Base-by-base conservation (phyloP, 345 rosid species). In the Ceriops decandra region DNA sequence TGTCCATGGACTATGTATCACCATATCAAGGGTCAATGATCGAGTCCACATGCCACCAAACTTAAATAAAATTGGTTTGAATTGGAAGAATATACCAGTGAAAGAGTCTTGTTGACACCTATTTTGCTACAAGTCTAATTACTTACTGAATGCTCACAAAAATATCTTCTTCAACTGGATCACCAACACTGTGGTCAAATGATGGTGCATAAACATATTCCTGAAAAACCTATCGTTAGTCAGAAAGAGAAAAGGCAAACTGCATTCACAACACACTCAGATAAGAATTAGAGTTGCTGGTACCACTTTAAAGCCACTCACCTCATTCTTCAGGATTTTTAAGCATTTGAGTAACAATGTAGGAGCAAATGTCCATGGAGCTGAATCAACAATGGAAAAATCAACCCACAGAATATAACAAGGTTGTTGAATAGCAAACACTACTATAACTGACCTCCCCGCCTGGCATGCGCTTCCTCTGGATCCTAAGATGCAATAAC, bases 301-400 rank as follows among this genome's bases (percentile, higher is more conserved):
- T 72, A 28, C 57, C 32, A 21, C 60, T 5, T 2, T 52, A 57
- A n/a, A 62, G 63, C 65, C 46, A 67, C 72, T 70, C 70, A 95
- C 99, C 96, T 91, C 87, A 33, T 83, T 70, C 79, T 85, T 85
- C 77, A 91, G 69, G 49, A 86, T 87, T 79, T 77, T 84, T 68
- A 91, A 81, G 79, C 98, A 88, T n/a, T 79, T 72, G 31, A 88
- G 92, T 16, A 95, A 76, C 67, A 75, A 77, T 20, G 61, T 52
- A 3, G 97, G 98, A 77, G 85, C 63, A 76, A 90, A 95, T 60
- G 98, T 95, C 99, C 98, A 91, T 2, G 98, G 93, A 83, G 96
- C 99, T 91, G 89, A 74, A 73, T 62, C 66, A 68, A 27, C 68
- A 70, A 73, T 27, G 21, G 15, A 75, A 82, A 67, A 17, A 67